Base-by-base conservation (phyloP, 2,329 filamentous ascomycete genomes). In the Grosmannia huntii region DNA sequence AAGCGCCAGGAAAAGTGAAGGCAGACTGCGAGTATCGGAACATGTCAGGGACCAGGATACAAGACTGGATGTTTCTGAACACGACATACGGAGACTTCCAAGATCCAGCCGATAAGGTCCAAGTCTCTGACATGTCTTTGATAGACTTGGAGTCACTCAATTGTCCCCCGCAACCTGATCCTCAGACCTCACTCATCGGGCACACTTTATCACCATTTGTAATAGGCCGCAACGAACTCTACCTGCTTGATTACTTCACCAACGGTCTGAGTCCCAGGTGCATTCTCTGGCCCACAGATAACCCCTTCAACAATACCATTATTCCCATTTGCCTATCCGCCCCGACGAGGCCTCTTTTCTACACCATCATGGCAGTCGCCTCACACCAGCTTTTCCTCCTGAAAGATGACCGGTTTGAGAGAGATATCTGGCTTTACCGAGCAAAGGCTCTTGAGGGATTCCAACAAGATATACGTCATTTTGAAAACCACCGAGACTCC, bases 61-160 rank as follows among this genome's bases (percentile, higher is more conserved):
- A 52, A n/a, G 49, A 56, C n/a, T 62, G 60, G 59, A 60, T 62
- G 59, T 62, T 62, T n/a, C 19, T 62, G 4, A 60, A 57, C 23
- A 59, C 59, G 3, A 51, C 54, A 6, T n/a, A 36, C 5, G 50
- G 46, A 16, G 60, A 62, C 55, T 60, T 62, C 31, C n/a, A 7
- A 9, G 7, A 14, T 21, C 21, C 28, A 9, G 10, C 7, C 9
- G 6, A 19, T 31, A 4, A 23, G 27, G n/a, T 14, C 3, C 41
- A 23, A 36, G 4, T 56, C 12, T 23, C 12, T 10, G 1, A n/a
- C 12, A 19, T 25, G 21, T 3, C 21, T 44, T 21, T 28, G 12
- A 28, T n/a, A 23, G 53, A 21, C 33, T 33, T 21, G 6, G 33
- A 12, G 33, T 36, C 33, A 36, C 33, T 12, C 12, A 36, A 36